Evolutionary conservation across 257 asterid species (phyloP), one percentile per base, ranked within the genome.

Genomic region (Ilex asprella): DNA sequence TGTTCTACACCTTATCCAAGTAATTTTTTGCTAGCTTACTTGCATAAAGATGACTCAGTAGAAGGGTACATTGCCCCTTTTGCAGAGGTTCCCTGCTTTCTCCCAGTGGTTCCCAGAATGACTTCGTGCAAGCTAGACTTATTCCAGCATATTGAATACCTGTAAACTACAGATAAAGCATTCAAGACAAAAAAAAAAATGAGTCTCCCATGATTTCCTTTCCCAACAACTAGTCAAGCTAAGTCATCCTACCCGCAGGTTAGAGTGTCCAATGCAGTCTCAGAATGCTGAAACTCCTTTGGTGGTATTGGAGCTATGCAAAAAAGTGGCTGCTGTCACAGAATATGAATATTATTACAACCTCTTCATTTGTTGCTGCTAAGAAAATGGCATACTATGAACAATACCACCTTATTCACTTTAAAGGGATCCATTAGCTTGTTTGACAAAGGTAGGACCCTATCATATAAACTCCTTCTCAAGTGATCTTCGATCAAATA

Each of bases 61-160:
- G 96, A 83, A 72, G 91, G 93, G 68, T 68, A 82, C 46, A 80
- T 50, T 14, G 96, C 87, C 59, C 99, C 99, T 78, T 92, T 92
- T 49, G 88, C 80, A 66, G 99, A 89, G 46, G 97, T 86, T 39
- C 99, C 99, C 83, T 89, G 95, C 84, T 92, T 92, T 76, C 97
- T 80, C 63, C 96, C 99, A n/a, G 88, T 89, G 68, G 94, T 89
- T 64, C 97, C 97, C 61, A 92, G 97, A 69, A 86, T 73, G 63
- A 89, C 99, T 76, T 92, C 99, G 64, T 86, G 93, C 75, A 89
- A 83, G 65, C 94, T 94, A 71, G 76, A 76, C 60, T 54, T 78
- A 65, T 78, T 86, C 95, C 97, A 92, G 79, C 96, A 86, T 79
- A 89, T 72, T n/a, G 99, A 86, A 80, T 89, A 92, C 65, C 99